Evolutionary conservation across 1,284 basidiomycete genomes (phyloP).

Genomic region (Ceratobasidium theobromae): DNA sequence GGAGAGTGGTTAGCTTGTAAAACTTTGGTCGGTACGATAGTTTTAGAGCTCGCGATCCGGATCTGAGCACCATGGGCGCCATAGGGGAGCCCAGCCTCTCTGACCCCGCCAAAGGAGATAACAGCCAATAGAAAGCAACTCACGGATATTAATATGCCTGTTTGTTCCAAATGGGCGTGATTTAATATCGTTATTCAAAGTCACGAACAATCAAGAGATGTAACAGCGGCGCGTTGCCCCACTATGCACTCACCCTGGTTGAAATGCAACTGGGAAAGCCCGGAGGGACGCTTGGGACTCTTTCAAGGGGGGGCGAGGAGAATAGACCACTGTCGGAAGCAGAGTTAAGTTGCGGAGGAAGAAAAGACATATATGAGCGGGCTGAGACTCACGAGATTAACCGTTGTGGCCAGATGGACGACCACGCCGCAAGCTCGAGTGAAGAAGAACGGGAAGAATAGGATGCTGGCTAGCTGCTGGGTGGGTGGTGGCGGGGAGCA

Average conservation of each 20-base stretch:
- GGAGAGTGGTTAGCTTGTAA: not conserved
- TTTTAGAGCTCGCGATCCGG: not conserved
- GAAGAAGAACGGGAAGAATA: not conserved
- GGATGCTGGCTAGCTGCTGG: not conserved
- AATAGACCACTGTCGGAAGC: not conserved
- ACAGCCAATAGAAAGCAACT: too few species aligned
- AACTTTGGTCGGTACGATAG: not conserved
- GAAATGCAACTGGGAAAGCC: not conserved
- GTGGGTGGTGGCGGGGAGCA: not conserved
- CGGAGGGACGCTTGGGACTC: not conserved
- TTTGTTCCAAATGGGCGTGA: too few species aligned
- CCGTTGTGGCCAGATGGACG: not conserved
- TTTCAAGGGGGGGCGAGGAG: not conserved
- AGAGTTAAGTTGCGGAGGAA: not conserved
- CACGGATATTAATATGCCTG: too few species aligned
- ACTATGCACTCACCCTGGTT: not conserved
- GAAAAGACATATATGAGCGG: not conserved
- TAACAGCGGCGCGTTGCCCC: not conserved
- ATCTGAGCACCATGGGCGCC: not conserved
- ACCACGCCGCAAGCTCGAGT: not conserved
- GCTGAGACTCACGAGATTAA: not conserved
- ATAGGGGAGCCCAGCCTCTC: too few species aligned
- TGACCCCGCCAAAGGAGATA: too few species aligned
- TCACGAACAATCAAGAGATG: too few species aligned
- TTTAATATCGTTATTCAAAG: too few species aligned